Evolutionary conservation across 208 protist genomes (phyloP), one percentile per base, ranked within the genome.

Genomic region (Vickermania spadyakhi): DNA sequence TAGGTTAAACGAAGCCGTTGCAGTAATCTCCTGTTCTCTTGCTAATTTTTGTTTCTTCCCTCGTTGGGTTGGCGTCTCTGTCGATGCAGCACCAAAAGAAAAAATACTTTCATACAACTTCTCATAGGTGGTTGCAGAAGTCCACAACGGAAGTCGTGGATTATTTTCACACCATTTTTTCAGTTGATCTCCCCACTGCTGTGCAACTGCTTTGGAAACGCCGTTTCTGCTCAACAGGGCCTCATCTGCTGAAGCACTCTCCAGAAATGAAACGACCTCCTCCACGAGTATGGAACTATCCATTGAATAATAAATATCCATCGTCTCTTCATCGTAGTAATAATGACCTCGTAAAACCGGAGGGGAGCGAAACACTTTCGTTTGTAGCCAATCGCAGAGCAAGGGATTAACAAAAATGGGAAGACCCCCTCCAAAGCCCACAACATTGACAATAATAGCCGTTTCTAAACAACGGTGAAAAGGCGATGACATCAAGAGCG

Each of bases 391-490:
- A 53, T 94, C 86, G 4, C 79, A 71, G 27, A 94, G 72, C 56
- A 81, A 55, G 13, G 86, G 86, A 27, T 88, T 77, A 13, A 94
- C 75, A 71, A 79, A 86, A 60, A 94, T 62, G n/a, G 79, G 70
- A n/a, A 89, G 60, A 7, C 52, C 62, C 14, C 83, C 86, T 5
- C 83, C 58, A 66, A 89, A 94, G 2, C 73, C 86, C 25, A 90
- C 72, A 51, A 94, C 66, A 63, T 84, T 89, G 45, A 94, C 52
- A 31, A 94, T 72, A 3, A 79, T 29, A 1, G 83, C 86, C 26
- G 84, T 94, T 68, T 94, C 83, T 11, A 94, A 56, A 59, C 86
- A 94, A 2, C 86, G 83, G 55, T 87, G 75, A 75, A 91, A 94
- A 1, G 86, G 86, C 0, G 86, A 94, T 28, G 79, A 59, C 29